A percentile compares a stretch with the other conserved stretches of the same genome.
Conservation (phyloP, 2,329 filamentous ascomycete genomes). For the Ophiostoma novo-ulmi region DNA sequence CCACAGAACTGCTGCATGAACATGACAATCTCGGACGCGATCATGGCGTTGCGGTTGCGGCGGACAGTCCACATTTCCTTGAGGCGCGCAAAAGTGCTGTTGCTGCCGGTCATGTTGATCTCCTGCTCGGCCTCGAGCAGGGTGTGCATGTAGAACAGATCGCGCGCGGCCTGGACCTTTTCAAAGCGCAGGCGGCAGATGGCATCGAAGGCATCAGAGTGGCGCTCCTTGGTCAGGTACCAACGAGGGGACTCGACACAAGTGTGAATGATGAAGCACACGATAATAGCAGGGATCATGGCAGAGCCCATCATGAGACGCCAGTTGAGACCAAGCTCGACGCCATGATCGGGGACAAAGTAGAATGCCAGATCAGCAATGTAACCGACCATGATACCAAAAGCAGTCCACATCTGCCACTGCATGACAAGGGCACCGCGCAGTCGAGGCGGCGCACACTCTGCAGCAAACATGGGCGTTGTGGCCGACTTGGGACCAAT, state of each 20-base stretch:
- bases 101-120: constrained; percentile 33
- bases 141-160: constrained; percentile 53
- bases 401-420: constrained; percentile 45
- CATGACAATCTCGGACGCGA: constrained; percentile 60
- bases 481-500: constrained; percentile 68
- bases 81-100: not conserved
- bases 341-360: constrained; percentile 47
- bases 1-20: constrained; percentile 56
- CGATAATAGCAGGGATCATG: constrained; percentile 55
- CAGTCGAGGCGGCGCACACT: constrained; percentile 58
- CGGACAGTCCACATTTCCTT: constrained; percentile 55
- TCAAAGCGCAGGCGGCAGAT: constrained; percentile 46
- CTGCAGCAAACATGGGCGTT: constrained; percentile 60
- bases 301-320: constrained; percentile 64
- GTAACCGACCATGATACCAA: constrained; percentile 51
- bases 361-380: constrained; percentile 59
- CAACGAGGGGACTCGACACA: constrained; percentile 34
- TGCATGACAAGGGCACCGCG: constrained; percentile 66
- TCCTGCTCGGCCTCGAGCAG: constrained; percentile 54
- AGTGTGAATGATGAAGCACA: constrained; percentile 45
- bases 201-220: constrained; percentile 44
- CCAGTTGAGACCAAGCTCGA: constrained; percentile 56
- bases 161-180: constrained; percentile 51
- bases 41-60: constrained; percentile 56
- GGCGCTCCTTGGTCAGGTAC: constrained; percentile 46